A percentile compares a stretch with the other conserved stretches of the same genome.
Evolutionary conservation across 805 yeast genomes (phyloP).

Genomic region (Wickerhamomyces kurtzmanii): DNA sequence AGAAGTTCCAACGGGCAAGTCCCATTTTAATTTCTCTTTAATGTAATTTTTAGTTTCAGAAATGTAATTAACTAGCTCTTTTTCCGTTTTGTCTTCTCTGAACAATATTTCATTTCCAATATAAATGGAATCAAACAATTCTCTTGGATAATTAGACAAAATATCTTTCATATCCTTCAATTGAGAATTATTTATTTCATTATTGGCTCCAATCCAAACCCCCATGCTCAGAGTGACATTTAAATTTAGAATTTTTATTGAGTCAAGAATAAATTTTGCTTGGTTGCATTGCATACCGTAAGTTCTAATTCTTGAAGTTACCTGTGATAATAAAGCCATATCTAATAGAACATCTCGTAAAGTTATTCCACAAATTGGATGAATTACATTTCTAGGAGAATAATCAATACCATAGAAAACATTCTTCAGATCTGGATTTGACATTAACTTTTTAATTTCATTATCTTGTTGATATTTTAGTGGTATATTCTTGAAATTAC

Average conservation of each 20-base stretch:
- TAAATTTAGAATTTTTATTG: slow-evolving; percentile 38
- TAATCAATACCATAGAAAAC: slow-evolving; percentile 51
- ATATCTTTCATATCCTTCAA: slow-evolving; percentile 32
- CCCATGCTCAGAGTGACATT: slow-evolving; percentile 53
- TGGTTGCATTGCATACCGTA: slow-evolving; percentile 59
- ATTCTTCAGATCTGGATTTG: slow-evolving; percentile 18
- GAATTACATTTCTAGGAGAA: slow-evolving; percentile 43
- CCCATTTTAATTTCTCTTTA: slow-evolving; percentile 20
- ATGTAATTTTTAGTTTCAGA: slow-evolving; percentile 28
- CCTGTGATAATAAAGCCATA: slow-evolving; percentile 42
- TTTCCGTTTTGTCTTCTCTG: slow-evolving; percentile 34
- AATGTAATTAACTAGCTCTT: slow-evolving; percentile 30
- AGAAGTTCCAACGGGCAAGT: slow-evolving; percentile 51
- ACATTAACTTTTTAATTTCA: slow-evolving; percentile 28
- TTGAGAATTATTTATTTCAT: slow-evolving; percentile 34
- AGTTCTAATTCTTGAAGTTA: slow-evolving; percentile 47
- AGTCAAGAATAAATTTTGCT: slow-evolving; percentile 37
- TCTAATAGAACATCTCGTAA: slow-evolving; percentile 43
- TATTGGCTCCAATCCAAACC: slow-evolving; percentile 46
- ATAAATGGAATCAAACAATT: slow-evolving; percentile 37
- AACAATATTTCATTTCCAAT: slow-evolving; percentile 58
- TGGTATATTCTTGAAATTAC: slow-evolving; percentile 22
- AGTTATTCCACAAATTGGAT: slow-evolving; percentile 42
- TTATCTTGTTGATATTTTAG: slow-evolving; percentile 20
- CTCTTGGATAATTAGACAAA: slow-evolving; percentile 31